These are phyloP conservation scores for Kuraishia borneana DNA, from an alignment of 805 yeast genomes.

Conservation along the genomic window DNA sequence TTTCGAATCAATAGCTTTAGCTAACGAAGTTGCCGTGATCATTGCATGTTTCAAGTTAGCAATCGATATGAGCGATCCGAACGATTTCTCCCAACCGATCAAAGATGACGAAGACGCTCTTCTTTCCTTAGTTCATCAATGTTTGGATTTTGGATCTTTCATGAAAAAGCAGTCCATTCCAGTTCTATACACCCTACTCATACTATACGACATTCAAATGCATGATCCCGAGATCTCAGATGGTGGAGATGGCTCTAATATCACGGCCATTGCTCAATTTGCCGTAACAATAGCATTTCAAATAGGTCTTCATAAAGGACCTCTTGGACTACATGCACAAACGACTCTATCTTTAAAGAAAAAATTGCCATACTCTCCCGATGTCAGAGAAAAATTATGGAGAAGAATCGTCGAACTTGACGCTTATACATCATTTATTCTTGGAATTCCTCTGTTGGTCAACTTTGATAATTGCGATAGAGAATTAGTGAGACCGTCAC, in stretches of 20 bases:
- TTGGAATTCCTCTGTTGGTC: conserved; percentile 12
- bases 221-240: conserved; percentile 6
- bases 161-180: conserved; percentile 8
- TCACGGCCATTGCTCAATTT: conserved; percentile 4
- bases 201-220: conserved; percentile 4
- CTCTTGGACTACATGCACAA: not conserved
- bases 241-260: conserved; percentile 9
- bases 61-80: not conserved
- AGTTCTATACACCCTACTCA: conserved; percentile 7
- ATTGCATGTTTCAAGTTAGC: conserved; percentile 7
- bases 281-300: conserved; percentile 8
- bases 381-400: not conserved
- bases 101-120: conserved; percentile 4
- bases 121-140: conserved; percentile 1
- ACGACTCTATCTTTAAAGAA: not conserved
- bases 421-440: conserved; percentile 7
- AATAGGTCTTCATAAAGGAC: conserved; percentile 12
- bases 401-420: conserved; percentile 5
- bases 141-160: conserved; percentile 6
- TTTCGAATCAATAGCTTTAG: conserved; percentile 6
- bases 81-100: not conserved
- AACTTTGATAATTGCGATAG: conserved; percentile 9
- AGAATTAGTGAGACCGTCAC: too few relatives aligned
- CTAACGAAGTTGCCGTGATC: conserved; percentile 8
- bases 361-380: not conserved